Conservation (phyloP, 176 grass and related monocot genomes). For the Aegilops longissima region DNA sequence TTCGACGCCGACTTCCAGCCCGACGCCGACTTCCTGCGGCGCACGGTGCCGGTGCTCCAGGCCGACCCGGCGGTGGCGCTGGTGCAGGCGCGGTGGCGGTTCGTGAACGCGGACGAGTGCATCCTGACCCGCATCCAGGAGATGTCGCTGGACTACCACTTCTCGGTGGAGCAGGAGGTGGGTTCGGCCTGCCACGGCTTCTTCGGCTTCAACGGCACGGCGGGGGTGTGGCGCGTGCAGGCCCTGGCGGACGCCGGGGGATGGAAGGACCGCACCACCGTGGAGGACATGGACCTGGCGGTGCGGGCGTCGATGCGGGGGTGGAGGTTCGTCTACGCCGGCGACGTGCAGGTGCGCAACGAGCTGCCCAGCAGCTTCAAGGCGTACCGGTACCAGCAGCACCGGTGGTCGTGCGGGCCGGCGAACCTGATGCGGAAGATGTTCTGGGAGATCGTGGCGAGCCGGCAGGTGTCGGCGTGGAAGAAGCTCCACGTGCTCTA, state of each 20-base stretch:
- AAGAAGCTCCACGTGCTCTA: slow-evolving; percentile 92
- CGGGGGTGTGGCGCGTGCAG: slow-evolving; percentile 67
- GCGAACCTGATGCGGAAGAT: slow-evolving; percentile 81
- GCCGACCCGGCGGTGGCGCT: slow-evolving; percentile 53
- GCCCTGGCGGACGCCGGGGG: slow-evolving; percentile 68
- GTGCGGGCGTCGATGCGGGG: slow-evolving; percentile 69
- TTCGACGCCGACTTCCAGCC: slow-evolving; percentile 95
- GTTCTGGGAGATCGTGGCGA: slow-evolving; percentile 61
- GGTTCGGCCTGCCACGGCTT: slow-evolving; percentile 74
- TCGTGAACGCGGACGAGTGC: slow-evolving; percentile 76
- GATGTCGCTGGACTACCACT: slow-evolving; percentile 97
- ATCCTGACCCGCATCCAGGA: slow-evolving; percentile 79
- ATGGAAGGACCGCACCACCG: slow-evolving; percentile 91
- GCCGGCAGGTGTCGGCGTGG: slow-evolving; percentile 59
- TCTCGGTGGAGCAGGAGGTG: slow-evolving; percentile 79
- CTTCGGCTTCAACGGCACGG: slow-evolving; percentile 92
- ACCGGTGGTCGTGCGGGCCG: slow-evolving; percentile 81
- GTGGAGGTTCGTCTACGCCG: slow-evolving; percentile 74
- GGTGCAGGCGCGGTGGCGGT: slow-evolving; percentile 79
- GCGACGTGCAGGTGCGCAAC: slow-evolving; percentile 63
- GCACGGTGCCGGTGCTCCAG: slow-evolving; percentile 55
- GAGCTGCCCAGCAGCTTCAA: slow-evolving; percentile 79
- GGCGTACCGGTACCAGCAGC: slow-evolving; percentile 82
- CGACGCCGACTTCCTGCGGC: slow-evolving; percentile 61
- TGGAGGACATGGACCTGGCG: slow-evolving; percentile 95